These are phyloP conservation scores for Jamesozyma lodderae DNA, from an alignment of 805 yeast genomes.

Conservation along the genomic window DNA sequence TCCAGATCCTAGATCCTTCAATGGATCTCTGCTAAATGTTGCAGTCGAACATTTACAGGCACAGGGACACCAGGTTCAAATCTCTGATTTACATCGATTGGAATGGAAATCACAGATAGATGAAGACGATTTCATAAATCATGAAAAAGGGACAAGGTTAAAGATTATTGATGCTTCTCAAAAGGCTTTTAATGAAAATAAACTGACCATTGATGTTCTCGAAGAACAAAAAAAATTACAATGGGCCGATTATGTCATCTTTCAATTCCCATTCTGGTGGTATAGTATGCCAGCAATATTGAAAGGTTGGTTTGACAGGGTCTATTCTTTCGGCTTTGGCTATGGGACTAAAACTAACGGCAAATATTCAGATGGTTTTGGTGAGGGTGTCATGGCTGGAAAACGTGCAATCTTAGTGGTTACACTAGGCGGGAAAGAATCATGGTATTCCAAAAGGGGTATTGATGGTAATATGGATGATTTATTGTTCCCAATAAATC, in stretches of 20 bases:
- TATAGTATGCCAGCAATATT: constrained; percentile 26
- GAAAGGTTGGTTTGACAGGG: constrained; percentile 28
- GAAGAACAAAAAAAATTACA: constrained; percentile 23
- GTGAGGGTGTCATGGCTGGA: constrained; percentile 20
- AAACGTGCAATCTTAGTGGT: constrained; percentile 14
- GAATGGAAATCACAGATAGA: constrained; percentile 20
- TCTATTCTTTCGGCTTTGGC: constrained; percentile 18
- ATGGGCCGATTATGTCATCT: constrained; percentile 26
- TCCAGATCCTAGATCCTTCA: constrained; percentile 22
- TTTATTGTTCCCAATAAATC: constrained; percentile 21
- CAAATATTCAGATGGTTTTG: constrained; percentile 12
- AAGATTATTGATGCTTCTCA: constrained; percentile 14
- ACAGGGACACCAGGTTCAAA: constrained; percentile 23
- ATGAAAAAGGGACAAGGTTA: constrained; percentile 11
- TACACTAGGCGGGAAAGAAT: constrained; percentile 14
- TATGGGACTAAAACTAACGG: constrained; percentile 16
- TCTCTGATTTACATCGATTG: constrained; percentile 20
- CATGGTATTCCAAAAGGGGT: constrained; percentile 13
- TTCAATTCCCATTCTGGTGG: constrained; percentile 29
- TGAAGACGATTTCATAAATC: constrained; percentile 15
- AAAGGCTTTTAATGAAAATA: constrained; percentile 7
- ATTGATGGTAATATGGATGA: constrained; percentile 20
- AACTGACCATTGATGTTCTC: constrained; percentile 23
- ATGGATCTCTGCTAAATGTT: constrained; percentile 15
- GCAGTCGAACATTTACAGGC: constrained; percentile 14